Evolutionary conservation across 2,329 filamentous ascomycete species (phyloP).

Genomic region (Xylaria hypoxylon): DNA sequence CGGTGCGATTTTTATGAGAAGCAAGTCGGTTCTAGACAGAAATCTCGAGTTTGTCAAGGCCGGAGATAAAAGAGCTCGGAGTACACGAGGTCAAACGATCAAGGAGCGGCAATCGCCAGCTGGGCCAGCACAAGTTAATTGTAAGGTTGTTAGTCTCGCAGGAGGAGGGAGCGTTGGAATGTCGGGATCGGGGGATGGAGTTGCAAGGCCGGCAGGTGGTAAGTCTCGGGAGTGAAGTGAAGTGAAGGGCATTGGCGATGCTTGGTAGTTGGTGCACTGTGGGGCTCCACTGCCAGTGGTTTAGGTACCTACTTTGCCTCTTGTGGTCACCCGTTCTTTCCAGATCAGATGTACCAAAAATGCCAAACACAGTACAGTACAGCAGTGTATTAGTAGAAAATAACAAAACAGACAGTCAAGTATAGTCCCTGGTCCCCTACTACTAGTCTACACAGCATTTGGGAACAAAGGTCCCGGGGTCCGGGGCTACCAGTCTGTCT

Average conservation of each 20-base stretch:
- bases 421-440: neutral
- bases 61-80: conserved; percentile 1
- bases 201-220: conserved; percentile 32
- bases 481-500: conserved; percentile 12
- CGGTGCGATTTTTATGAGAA: conserved; percentile 28
- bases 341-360: neutral
- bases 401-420: conserved; percentile 30
- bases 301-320: conserved; percentile 6
- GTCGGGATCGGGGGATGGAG: conserved; percentile 15
- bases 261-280: conserved; percentile 31
- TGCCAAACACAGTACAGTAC: neutral
- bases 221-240: conserved; percentile 36
- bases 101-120: conserved; percentile 20
- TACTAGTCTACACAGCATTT: conserved; percentile 22
- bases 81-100: neutral
- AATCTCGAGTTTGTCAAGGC: conserved; percentile 25
- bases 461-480: conserved; percentile 30
- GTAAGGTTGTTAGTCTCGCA: conserved; percentile 21
- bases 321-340: conserved; percentile 18
- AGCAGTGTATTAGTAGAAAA: neutral
- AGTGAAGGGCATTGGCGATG: conserved; percentile 33
- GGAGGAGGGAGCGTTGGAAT: conserved; percentile 14
- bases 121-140: conserved; percentile 13
- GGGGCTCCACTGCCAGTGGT: conserved; percentile 4
- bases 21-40: conserved; percentile 36